Evolutionary conservation across 768 basidiomycete genomes (phyloP), one percentile per base, ranked within the genome.

Genomic region (Phallus indusiatus): DNA sequence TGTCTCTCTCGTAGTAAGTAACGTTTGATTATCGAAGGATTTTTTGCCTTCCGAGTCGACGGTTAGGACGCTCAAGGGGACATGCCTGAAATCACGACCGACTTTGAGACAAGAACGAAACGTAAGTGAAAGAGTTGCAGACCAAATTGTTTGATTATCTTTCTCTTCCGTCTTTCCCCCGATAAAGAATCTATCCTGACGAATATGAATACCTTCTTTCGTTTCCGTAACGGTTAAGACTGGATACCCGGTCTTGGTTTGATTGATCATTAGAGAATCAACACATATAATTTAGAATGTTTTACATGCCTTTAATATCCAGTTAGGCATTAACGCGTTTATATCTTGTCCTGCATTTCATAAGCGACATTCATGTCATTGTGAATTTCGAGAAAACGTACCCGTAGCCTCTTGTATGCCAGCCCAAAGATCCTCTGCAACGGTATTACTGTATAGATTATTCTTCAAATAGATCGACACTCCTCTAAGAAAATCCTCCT

Each of bases 401-500:
- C 80, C 86, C 46, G 85, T 88, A 1, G 92, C 83, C 63, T 80
- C 77, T 52, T 81, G 75, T 56, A 97, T 90, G 24, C 91, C 93
- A 59, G 85, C 77, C 89, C 92, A 96, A 5, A 98, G 78, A 66
- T 97, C 89, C 49, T 78, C 81, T 2, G 93, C 94, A 52, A 84
- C 81, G 53, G 85, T 89, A 71, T 92, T 95, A 22, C 79, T 83
- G 69, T 87, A 98, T 7, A 93, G 73, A 63, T 89, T 85, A 62
- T 84, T 82, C 75, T 94, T 94, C 62, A 98, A 81, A 73, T 98
- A 97, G 61, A 90, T 79, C 1, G 92, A 91, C 49, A 95, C 92
- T 34, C 90, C 89, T 65, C 83, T 82, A 54, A 94, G 72, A 81
- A 98, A 96, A 58, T 73, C 78, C 5, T 93, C 90, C 70, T 95